Percentiles rank a stretch among this genome's conserved stretches.
phyloP scores from a whole-genome alignment of 225 moss, liverwort and hornwort species.

The Sphagnum contortum region DNA sequence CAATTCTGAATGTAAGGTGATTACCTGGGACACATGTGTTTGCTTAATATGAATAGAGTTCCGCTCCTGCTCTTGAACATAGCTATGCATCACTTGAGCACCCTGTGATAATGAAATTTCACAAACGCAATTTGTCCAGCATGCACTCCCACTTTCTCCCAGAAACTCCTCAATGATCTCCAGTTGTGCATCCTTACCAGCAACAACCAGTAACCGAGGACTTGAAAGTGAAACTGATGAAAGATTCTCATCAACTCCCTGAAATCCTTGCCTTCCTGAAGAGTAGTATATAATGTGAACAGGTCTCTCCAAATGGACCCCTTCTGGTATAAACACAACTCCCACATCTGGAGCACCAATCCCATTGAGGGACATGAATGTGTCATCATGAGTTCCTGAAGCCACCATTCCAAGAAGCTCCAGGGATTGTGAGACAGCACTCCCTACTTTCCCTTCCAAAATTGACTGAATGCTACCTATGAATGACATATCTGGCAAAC shows the following conservation, averaged over 20 bases:
- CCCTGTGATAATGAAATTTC: conserved; percentile 56
- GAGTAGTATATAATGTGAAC: conserved; percentile 78
- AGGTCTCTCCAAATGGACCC: conserved; percentile 38
- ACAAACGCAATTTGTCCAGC: conserved; percentile 87
- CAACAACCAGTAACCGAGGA: conserved; percentile 73
- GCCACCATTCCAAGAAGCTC: conserved; percentile 41
- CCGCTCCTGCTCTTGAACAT: conserved; percentile 70
- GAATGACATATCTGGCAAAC: conserved; percentile 42
- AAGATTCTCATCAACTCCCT: conserved; percentile 18
- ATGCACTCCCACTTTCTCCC: conserved; percentile 49
- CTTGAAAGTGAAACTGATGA: conserved; percentile 55
- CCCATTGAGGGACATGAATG: conserved; percentile 81
- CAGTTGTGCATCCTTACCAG: conserved; percentile 58
- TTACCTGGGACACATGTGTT: conserved; percentile 84
- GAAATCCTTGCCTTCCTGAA: conserved; percentile 43
- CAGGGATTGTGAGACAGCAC: conserved; percentile 35
- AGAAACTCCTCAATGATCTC: conserved; percentile 75
- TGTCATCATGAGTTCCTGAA: conserved; percentile 58
- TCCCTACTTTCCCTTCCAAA: conserved; percentile 37
- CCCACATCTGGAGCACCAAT: conserved; percentile 68
- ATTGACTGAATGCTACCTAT: conserved; percentile 70
- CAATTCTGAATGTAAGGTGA: background rate
- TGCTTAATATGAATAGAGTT: conserved; percentile 72
- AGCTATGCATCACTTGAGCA: conserved; percentile 66
- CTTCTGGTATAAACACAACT: conserved; percentile 54